These are phyloP conservation scores for Globisporangium nunn DNA, from an alignment of 352 stramenopile species.

Conservation along the genomic window DNA sequence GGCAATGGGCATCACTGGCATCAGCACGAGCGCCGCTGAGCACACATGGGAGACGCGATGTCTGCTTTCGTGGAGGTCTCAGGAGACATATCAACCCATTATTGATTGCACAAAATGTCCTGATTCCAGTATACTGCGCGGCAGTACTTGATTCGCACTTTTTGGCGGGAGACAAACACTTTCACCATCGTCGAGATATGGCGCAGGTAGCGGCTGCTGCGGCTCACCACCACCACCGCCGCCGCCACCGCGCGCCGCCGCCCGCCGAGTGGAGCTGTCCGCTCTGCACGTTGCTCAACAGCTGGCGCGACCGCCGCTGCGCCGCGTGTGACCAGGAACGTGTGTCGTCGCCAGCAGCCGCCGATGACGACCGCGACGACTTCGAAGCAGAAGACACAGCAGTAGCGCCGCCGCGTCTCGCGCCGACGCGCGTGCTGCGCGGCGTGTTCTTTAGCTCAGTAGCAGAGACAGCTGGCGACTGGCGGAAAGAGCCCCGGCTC, in stretches of 20 bases:
- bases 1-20: no score
- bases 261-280: slow-evolving; percentile 52
- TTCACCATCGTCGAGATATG: no score
- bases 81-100: no score
- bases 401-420: not conserved
- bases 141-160: no score
- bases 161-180: no score
- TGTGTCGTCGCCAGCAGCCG: slow-evolving; percentile 4
- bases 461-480: slow-evolving; percentile 4
- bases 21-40: no score
- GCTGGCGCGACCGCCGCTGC: slow-evolving; percentile 33
- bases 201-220: no score
- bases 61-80: no score
- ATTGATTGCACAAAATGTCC: no score
- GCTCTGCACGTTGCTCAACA: slow-evolving; percentile 66
- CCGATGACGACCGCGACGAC: not conserved
- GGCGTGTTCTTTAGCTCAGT: slow-evolving; percentile 43
- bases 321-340: slow-evolving; percentile 45
- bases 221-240: not conserved
- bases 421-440: not conserved
- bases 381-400: not conserved
- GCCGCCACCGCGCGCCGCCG: not conserved
- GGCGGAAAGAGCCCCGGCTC: slow-evolving; percentile 28
- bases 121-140: no score
- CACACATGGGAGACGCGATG: no score